These are phyloP conservation scores for Hordeum marinum DNA, from an alignment of 176 grass and related monocot species.

Conservation along the genomic window DNA sequence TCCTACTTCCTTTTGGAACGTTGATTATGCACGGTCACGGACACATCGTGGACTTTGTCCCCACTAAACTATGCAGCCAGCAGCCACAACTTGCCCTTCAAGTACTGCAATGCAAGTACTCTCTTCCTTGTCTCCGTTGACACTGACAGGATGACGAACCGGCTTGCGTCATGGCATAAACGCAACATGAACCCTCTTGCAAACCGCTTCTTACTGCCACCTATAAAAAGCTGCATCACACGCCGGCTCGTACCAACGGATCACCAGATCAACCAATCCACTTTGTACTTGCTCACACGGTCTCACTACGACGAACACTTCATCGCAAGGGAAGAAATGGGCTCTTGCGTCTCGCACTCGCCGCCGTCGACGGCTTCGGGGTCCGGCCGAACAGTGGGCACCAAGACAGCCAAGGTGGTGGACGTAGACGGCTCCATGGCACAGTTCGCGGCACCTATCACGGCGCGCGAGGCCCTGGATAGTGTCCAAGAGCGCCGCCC, in stretches of 20 bases:
- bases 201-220: neutral
- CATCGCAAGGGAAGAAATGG: slow-evolving; percentile 26
- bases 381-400: neutral
- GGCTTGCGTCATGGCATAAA: neutral
- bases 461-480: slow-evolving; percentile 26
- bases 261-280: neutral
- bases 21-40: no score
- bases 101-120: neutral
- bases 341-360: slow-evolving; percentile 46
- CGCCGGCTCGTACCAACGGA: neutral
- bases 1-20: no score
- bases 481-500: neutral
- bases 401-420: slow-evolving; percentile 48
- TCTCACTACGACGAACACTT: no score
- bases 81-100: neutral
- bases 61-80: neutral
- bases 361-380: neutral
- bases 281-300: neutral
- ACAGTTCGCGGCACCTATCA: slow-evolving; percentile 19
- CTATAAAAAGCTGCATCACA: neutral
- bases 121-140: neutral
- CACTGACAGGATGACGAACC: slow-evolving; percentile 4
- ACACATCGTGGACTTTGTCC: neutral
- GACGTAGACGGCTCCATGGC: slow-evolving; percentile 37
- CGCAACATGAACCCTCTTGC: neutral